Conservation (phyloP, 1,284 basidiomycete species). For the Leucoagaricus sp. region DNA sequence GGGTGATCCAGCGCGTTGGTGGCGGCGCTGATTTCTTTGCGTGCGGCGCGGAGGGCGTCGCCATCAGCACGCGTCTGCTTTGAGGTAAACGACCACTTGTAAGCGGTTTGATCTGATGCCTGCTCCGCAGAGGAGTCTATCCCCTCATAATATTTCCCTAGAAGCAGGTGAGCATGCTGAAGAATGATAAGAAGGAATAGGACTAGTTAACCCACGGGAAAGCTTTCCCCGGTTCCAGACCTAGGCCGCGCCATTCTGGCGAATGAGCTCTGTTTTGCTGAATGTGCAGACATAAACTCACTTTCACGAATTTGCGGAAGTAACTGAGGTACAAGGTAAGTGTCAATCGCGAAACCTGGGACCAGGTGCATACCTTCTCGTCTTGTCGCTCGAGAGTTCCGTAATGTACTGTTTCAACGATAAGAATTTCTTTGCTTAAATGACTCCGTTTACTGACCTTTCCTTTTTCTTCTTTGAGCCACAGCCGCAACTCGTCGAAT, state of each 20-base stretch:
- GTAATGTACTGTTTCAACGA: constrained; percentile 62
- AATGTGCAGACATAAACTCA: constrained; percentile 25
- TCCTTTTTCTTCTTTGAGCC: constrained; percentile 76
- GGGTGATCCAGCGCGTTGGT: constrained; percentile 45
- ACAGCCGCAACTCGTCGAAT: constrained; percentile 73
- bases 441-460: constrained; percentile 49
- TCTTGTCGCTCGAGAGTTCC: constrained; percentile 71
- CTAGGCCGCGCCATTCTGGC: constrained; percentile 30
- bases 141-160: constrained; percentile 63
- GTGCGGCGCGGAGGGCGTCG: constrained; percentile 56
- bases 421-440: neutral
- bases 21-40: constrained; percentile 59
- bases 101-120: constrained; percentile 61
- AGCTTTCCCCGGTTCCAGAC: constrained; percentile 79
- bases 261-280: constrained; percentile 10
- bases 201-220: constrained; percentile 44
- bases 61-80: constrained; percentile 58
- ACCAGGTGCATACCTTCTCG: constrained; percentile 58
- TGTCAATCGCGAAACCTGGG: constrained; percentile 21
- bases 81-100: constrained; percentile 59
- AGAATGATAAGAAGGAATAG: neutral
- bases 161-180: constrained; percentile 1
- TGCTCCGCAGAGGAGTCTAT: constrained; percentile 49
- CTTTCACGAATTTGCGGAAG: constrained; percentile 84
- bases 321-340: constrained; percentile 52